Evolutionary conservation across 1,139 yeast genomes (phyloP).

Genomic region (Saccharomyces hybrid): DNA sequence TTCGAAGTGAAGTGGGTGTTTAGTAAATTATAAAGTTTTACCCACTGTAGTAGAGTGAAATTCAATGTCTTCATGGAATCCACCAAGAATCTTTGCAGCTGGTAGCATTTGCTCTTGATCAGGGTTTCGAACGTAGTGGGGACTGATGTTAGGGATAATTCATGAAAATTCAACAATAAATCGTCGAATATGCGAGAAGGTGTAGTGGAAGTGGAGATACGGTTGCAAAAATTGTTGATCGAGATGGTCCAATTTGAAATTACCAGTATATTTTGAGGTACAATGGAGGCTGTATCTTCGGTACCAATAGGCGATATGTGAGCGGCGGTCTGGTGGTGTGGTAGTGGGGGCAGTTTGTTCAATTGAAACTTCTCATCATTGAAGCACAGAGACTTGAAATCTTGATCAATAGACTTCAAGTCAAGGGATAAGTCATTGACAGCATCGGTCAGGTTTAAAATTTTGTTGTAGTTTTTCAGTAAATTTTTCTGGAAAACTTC

Average conservation of each 20-base stretch:
- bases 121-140: not conserved
- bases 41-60: conserved; percentile 10
- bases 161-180: not conserved
- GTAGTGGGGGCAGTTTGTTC: conserved; percentile 11
- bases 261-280: not conserved
- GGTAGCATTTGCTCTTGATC: not conserved
- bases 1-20: not conserved
- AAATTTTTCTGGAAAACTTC: conserved; percentile 17
- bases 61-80: conserved; percentile 1
- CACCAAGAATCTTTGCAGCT: conserved; percentile 2
- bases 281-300: not conserved
- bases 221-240: conserved; percentile 1
- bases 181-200: conserved; percentile 2
- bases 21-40: conserved; percentile 9
- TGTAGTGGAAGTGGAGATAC: not conserved
- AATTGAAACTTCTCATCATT: conserved; percentile 24
- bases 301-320: not conserved
- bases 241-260: conserved; percentile 4
- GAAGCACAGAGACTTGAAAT: conserved; percentile 28
- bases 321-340: not conserved
- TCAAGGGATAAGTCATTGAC: conserved; percentile 13
- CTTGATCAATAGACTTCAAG: conserved; percentile 18
- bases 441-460: conserved; percentile 20
- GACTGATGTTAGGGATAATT: not conserved
- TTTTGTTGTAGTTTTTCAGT: conserved; percentile 18